Evolutionary conservation across 257 asterid species (phyloP).

Genomic region (Linaria vulgaris): DNA sequence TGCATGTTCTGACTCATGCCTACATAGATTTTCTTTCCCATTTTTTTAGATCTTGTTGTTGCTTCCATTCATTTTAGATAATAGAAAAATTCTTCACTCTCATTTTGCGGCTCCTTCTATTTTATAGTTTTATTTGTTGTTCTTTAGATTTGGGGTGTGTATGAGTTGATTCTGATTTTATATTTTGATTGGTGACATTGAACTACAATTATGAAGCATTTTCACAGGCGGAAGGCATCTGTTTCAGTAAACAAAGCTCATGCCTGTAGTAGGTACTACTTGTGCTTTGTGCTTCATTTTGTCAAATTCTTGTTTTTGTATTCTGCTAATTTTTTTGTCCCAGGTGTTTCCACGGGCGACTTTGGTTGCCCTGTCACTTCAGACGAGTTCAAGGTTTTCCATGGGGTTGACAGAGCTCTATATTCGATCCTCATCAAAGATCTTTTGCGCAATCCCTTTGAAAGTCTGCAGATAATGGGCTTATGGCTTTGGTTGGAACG

Average conservation of each 20-base stretch:
- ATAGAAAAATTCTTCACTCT: not conserved
- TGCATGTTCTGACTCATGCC: not conserved
- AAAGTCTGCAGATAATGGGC: constrained; percentile 50
- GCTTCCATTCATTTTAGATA: not conserved
- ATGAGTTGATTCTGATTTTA: not conserved
- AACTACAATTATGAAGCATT: constrained; percentile 5
- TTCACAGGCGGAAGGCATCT: not conserved
- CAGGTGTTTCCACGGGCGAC: constrained; percentile 48
- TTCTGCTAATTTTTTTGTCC: not conserved
- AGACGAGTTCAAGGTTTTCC: constrained; percentile 43
- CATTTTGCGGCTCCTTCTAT: not conserved
- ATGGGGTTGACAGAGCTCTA: constrained; percentile 49
- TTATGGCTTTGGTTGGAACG: constrained; percentile 77
- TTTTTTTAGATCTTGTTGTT: not conserved
- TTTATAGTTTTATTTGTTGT: not conserved
- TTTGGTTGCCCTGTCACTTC: constrained; percentile 16
- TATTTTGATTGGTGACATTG: not conserved
- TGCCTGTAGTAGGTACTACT: not conserved
- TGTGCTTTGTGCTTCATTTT: constrained; percentile 15
- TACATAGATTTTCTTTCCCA: not conserved
- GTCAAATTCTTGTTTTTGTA: not conserved
- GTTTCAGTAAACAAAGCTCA: not conserved
- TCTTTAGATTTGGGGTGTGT: not conserved
- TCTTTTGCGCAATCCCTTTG: constrained; percentile 49
- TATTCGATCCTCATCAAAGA: constrained; percentile 47